Percentiles rank a stretch among this genome's conserved stretches.
Conservation (phyloP, 176 grass and related monocot genomes). For the Eremochloa ophiuroides region DNA sequence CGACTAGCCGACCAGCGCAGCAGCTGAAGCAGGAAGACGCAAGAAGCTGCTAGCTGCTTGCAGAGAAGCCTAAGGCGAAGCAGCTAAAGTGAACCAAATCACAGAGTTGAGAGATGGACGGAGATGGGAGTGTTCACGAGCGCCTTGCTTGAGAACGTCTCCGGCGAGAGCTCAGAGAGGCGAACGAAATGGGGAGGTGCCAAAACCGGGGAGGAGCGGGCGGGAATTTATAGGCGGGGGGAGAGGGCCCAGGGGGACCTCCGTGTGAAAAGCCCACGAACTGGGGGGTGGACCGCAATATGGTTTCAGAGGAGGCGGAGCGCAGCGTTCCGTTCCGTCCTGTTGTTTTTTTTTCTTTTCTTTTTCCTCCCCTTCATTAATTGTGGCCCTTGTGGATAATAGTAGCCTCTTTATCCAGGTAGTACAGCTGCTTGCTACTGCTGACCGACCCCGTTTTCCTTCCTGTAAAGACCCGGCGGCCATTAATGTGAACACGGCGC, state of each 20-base stretch:
- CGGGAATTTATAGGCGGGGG: slow-evolving; percentile 25
- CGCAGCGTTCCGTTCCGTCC: not conserved
- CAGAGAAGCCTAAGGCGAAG: not conserved
- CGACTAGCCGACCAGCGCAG: too few relatives aligned
- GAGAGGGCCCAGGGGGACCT: rapidly evolving
- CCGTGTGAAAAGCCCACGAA: not conserved
- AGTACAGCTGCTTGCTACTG: not conserved
- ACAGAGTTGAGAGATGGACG: not conserved
- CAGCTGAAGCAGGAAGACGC: not conserved
- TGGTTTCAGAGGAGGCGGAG: not conserved
- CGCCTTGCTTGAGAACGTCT: not conserved
- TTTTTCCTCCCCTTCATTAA: not conserved
- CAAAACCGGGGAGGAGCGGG: slow-evolving; percentile 1
- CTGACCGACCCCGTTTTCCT: not conserved
- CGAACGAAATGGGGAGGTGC: not conserved
- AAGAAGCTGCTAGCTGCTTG: not conserved
- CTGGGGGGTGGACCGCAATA: not conserved
- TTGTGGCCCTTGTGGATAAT: slow-evolving; percentile 25
- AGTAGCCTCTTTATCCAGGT: slow-evolving; percentile 18
- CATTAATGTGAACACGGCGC: slow-evolving; percentile 9
- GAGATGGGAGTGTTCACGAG: not conserved
- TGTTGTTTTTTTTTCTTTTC: too few relatives aligned
- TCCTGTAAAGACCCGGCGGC: slow-evolving; percentile 33
- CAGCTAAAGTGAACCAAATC: not conserved
- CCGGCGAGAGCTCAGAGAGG: not conserved